Percentiles rank a stretch among this genome's conserved stretches.
phyloP scores from a whole-genome alignment of 805 yeast species.

The Cyberlindnera mrakii region DNA sequence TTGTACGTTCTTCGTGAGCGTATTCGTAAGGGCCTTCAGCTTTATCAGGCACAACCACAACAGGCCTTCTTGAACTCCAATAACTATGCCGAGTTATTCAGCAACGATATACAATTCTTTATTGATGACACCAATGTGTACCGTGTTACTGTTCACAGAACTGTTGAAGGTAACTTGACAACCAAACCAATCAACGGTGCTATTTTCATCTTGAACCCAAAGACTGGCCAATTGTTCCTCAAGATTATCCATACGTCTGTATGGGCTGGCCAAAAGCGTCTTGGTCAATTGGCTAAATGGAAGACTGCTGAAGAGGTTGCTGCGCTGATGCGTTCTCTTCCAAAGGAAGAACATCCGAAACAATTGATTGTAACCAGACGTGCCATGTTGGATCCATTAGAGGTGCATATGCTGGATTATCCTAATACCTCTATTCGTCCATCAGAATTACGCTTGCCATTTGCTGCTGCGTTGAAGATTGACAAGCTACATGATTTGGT shows the following conservation, averaged over 20 bases:
- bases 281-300: constrained; percentile 94
- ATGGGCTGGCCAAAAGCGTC: constrained; percentile 95
- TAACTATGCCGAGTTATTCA: constrained; percentile 86
- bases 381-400: constrained; percentile 90
- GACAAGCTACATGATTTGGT: constrained; percentile 77
- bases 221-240: constrained; percentile 82
- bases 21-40: constrained; percentile 86
- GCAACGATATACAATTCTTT: constrained; percentile 75
- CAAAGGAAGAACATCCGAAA: constrained; percentile 90
- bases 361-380: constrained; percentile 86
- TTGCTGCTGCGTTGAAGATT: constrained; percentile 76
- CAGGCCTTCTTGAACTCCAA: constrained; percentile 85
- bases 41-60: constrained; percentile 90
- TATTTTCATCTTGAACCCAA: constrained; percentile 82
- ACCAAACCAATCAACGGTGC: constrained; percentile 94
- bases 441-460: constrained; percentile 85
- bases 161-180: constrained; percentile 87
- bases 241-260: constrained; percentile 90
- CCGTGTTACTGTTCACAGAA: constrained; percentile 84
- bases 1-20: constrained; percentile 87
- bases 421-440: constrained; percentile 87
- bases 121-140: constrained; percentile 94
- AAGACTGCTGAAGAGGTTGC: constrained; percentile 97
- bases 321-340: constrained; percentile 80
- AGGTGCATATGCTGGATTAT: constrained; percentile 95